Conservation (phyloP, 306 rosid species). For the barrel medic (Medicago truncatula) region MtrunA17r5.0-ANR NC_053045.1:51875501-51876000, state of each 20-base stretch:
- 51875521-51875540: conserved; percentile 61
- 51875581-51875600: conserved; percentile 59
- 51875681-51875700: conserved; percentile 50
- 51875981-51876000: conserved; percentile 64
- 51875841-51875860: conserved; percentile 58
- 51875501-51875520: conserved; percentile 49
- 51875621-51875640: neutral
- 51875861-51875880: conserved; percentile 54
- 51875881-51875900: conserved; percentile 61
- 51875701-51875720: conserved; percentile 78
- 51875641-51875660: conserved; percentile 8
- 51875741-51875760: conserved; percentile 70
- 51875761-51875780: conserved; percentile 45
- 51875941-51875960: conserved; percentile 71
- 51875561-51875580: conserved; percentile 69
- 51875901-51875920: conserved; percentile 69
- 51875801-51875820: conserved; percentile 11
- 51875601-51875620: neutral
- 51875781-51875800: conserved; percentile 1
- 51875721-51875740: conserved; percentile 79
- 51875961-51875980: conserved; percentile 60
- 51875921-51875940: conserved; percentile 57
- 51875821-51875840: conserved; percentile 61
- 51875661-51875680: conserved; percentile 77
- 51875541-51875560: conserved; percentile 73